Conservation (phyloP, 169 alveolate species). For the Cryptosporidium bovis region DNA sequence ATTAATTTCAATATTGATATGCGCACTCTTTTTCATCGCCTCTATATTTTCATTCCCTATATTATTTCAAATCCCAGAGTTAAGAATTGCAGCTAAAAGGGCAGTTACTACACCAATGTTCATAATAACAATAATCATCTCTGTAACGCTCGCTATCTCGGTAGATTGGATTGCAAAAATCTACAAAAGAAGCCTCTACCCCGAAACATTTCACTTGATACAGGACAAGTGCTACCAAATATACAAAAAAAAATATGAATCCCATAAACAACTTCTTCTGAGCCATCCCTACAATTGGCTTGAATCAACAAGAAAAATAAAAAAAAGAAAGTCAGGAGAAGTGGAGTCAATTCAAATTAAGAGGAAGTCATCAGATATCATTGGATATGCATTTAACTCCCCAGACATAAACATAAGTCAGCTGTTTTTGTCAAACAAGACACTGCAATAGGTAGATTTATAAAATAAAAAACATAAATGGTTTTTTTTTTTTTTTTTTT, state of each 20-base stretch:
- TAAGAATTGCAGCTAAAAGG: slow-evolving; percentile 40
- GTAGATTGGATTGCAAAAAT: slow-evolving; percentile 62
- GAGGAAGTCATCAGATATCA: slow-evolving; percentile 65
- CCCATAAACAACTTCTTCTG: slow-evolving; percentile 38
- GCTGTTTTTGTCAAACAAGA: slow-evolving; percentile 45
- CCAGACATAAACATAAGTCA: slow-evolving; percentile 70
- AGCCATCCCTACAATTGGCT: slow-evolving; percentile 56
- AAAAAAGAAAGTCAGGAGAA: slow-evolving; percentile 32
- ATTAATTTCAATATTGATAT: slow-evolving; percentile 28
- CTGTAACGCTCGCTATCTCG: slow-evolving; percentile 51
- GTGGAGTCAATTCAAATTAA: slow-evolving; percentile 19
- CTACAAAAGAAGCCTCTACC: slow-evolving; percentile 64
- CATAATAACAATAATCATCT: slow-evolving; percentile 34
- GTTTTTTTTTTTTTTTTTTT: background rate
- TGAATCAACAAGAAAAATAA: slow-evolving; percentile 51
- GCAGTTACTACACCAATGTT: slow-evolving; percentile 68
- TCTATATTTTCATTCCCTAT: slow-evolving; percentile 45
- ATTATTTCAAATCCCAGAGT: slow-evolving; percentile 66
- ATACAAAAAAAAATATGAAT: slow-evolving; percentile 54
- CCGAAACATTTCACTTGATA: slow-evolving; percentile 45
- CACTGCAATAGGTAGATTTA: background rate
- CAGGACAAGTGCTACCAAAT: slow-evolving; percentile 56
- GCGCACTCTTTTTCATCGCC: slow-evolving; percentile 23
- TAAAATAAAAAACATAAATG: background rate
- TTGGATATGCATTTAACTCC: slow-evolving; percentile 69